Base-by-base conservation (phyloP, 1,284 basidiomycete species). In the Ustilago cynodontis region DNA sequence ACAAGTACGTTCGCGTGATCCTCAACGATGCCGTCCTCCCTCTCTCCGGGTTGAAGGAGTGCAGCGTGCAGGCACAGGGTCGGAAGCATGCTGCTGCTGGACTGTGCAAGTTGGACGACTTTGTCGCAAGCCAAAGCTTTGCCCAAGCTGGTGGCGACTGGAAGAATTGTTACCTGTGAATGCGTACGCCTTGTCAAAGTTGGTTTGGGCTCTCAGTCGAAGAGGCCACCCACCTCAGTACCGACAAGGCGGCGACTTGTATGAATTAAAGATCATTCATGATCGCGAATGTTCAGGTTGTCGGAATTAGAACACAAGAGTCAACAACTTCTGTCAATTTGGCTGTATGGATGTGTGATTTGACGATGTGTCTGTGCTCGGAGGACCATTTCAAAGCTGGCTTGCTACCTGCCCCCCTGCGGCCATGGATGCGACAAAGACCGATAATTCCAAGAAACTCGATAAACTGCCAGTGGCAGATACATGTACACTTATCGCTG, bases 141-240 rank as follows among this genome's bases (percentile, higher is more conserved):
- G 65, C 65, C n/a, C 65, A 66, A 39, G 47, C 52, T 28, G 65
- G 65, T 16, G 65, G 65, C 39, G 55, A 66, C 22, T 66, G 65
- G 65, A 66, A 35, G 20, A 66, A 66, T 22, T 66, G 65, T 52
- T 66, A 56, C 24, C 45, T 60, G 11, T 54, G 26, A 31, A 2
- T 13, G 37, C 37, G 18, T 39, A 39, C 37, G 18, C 14, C 18
- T 39, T 7, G 18, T 39, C 1, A 16, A 18, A 1, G 16, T 39
- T 39, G 37, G 6, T 11, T 33, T 11, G 31, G 11, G 31, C n/a
- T n/a, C n/a, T n/a, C n/a, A n/a, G n/a, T n/a, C n/a, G n/a, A n/a
- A n/a, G n/a, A n/a, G 91, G 91, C 91, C 91, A 91, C 91, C 91
- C 91, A 91, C 91, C 90, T 88, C 91, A 91, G 91, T 92, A 91